Conservation (phyloP, 176 grass and related monocot genomes). For the Oryza glaberrima region DNA sequence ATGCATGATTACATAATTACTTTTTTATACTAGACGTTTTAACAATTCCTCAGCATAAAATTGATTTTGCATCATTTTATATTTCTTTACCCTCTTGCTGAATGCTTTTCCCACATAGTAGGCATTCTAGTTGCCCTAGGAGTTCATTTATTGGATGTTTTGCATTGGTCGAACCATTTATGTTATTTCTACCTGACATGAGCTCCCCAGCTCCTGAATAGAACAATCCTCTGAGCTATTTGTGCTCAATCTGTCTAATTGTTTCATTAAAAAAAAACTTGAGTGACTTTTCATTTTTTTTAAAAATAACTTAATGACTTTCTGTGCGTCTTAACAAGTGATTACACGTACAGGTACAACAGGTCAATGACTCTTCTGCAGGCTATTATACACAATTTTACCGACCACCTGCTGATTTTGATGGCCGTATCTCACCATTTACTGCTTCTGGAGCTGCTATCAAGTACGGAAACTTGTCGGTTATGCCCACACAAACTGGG, state of each 20-base stretch:
- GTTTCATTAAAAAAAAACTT: background rate
- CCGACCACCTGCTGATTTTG: constrained; percentile 56
- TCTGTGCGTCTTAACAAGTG: background rate
- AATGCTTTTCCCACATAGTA: constrained; percentile 4
- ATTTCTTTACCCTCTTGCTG: background rate
- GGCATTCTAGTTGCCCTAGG: background rate
- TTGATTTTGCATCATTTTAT: constrained; percentile 3
- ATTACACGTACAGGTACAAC: constrained; percentile 54
- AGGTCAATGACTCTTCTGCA: constrained; percentile 57
- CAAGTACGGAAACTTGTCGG: constrained; percentile 71
- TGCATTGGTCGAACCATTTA: background rate
- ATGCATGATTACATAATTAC: constrained; percentile 15
- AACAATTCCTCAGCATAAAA: background rate
- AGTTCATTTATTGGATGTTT: background rate
- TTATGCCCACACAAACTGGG: constrained; percentile 60
- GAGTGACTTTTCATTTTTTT: background rate
- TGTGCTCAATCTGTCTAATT: background rate
- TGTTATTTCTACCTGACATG: background rate
- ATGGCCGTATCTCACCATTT: constrained; percentile 69
- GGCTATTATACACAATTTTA: constrained; percentile 62
- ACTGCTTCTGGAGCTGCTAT: constrained; percentile 50
- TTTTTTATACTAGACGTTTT: background rate
- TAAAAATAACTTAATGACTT: background rate
- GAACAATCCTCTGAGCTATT: background rate
- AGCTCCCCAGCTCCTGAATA: background rate